Evolutionary conservation across 306 rosid genomes (phyloP), one percentile per base, ranked within the genome.

Genomic region (Vigna reflexopilosa): DNA sequence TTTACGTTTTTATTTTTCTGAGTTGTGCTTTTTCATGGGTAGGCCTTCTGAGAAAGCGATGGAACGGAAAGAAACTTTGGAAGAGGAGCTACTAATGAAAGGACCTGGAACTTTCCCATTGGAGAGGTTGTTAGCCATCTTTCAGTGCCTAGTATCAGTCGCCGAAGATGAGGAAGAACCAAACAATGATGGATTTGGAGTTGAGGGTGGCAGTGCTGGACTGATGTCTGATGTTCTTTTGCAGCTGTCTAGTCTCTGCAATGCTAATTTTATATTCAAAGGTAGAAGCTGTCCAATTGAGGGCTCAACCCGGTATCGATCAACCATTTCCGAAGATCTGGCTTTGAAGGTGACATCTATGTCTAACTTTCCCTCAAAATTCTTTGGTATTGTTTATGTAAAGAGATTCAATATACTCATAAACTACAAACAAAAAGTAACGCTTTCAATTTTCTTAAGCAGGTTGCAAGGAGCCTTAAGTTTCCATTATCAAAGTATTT

Each of bases 21-120:
- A 78, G 24, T 72, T 73, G 69, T 78, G 81, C 38, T 61, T 77
- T 74, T 77, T 55, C 49, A 72, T 81, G 84, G 20, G 13, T 36
- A 95, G 98, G 88, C 58, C 91, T 59, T 85, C 91, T 10, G 84
- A 81, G 70, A 92, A 92, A 82, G 87, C 80, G 65, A 52, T 68
- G 79, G 96, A 91, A 80, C 80, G 84, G 84, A 92, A 95, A 78
- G 98, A 95, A 77, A 86, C 73, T 73, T 90, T 84, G 72, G 95
- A 95, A 83, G 92, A 91, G 81, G 98, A 95, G 67, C 63, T 77
- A 72, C 88, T 92, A 50, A 86, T 86, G 96, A 95, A 92, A 89
- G 97, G 97, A 61, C 98, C 98, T 11, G 98, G 98, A 86, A 86
- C 96, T 66, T 95, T 92, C 80, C 98, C 98, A 78, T 34, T 95